Evolutionary conservation across 345 rosid species (phyloP), one percentile per base, ranked within the genome.

Genomic region (Eucalyptus sideroxylon): DNA sequence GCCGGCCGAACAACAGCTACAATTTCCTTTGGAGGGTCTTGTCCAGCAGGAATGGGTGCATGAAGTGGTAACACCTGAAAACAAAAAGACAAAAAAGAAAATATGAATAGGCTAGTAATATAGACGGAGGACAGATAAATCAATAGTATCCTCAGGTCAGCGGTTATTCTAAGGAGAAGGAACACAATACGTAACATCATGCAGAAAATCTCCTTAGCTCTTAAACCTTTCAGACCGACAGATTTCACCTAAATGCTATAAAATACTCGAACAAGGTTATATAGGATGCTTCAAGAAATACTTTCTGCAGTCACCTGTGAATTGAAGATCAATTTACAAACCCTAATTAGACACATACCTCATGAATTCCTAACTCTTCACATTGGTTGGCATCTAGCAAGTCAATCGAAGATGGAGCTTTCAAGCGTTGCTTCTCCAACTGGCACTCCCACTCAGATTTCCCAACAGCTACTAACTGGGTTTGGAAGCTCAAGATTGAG

Each of bases 1-100:
- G 91, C 92, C 50, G 97, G 97, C 56, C 96, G 95, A 91, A 96
- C 87, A 92, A 95, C 97, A 16, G 98, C 99, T 72, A 96, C 95
- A 86, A 96, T 92, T 87, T 93, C 92, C 45, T 53, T n/a, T 4
- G 96, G 97, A 49, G 93, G 94, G 85, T 77, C 86, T 77, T 82
- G 88, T 62, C 96, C 96, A 93, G 95, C 97, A 88, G n/a, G 86
- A 62, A 95, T 90, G 42, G 90, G 55, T 31, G 47, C 90, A 89
- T 80, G 82, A 60, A 81, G 55, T 21, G 96, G 97, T 88, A 96
- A 91, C 69, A 60, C 95, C 98, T 96, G 92, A 88, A 89, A 92
- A 51, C 92, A 87, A 89, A 89, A 88, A n/a, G 16, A 92, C 50
- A 17, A 37, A 31, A 16, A 62, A 37, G 23, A n/a, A 56, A 45